Percentiles rank a stretch among this genome's conserved stretches.
Conservation (phyloP, 225 moss, liverwort and hornwort genomes). For the Pleurozium schreberi region DNA sequence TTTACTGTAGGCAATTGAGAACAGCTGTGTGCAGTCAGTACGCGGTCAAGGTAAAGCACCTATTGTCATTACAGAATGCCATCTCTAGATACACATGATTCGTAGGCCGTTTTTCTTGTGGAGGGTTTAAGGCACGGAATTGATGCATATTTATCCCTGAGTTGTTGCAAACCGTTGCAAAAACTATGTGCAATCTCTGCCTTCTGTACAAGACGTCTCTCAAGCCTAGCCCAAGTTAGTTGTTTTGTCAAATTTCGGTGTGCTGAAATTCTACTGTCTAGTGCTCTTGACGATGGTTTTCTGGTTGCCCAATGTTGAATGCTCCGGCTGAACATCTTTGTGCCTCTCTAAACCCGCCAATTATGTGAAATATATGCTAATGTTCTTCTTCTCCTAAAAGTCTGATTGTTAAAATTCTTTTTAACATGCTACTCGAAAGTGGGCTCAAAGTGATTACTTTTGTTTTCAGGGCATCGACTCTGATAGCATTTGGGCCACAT, state of each 20-base stretch:
- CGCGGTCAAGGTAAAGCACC: neutral
- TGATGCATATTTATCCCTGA: neutral
- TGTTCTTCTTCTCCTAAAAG: neutral
- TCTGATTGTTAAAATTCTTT: neutral
- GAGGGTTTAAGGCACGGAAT: neutral
- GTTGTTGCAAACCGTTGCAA: neutral
- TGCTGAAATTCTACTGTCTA: neutral
- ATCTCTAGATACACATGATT: neutral
- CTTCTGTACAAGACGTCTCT: neutral
- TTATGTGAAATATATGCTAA: neutral
- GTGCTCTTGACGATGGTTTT: neutral
- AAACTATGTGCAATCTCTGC: neutral
- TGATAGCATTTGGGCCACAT: slow-evolving; percentile 56
- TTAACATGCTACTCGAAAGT: neutral
- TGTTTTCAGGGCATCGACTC: slow-evolving; percentile 50
- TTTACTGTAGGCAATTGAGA: neutral
- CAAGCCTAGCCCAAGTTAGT: neutral
- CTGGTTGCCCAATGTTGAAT: neutral
- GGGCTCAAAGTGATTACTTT: neutral
- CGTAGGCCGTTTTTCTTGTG: neutral
- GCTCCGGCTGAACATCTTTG: neutral
- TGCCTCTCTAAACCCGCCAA: neutral
- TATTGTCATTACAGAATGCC: neutral
- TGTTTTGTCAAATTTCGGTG: neutral
- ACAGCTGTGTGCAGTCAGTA: neutral